Evolutionary conservation across 2,329 filamentous ascomycete genomes (phyloP).

Genomic region (Colletotrichum navitas): DNA sequence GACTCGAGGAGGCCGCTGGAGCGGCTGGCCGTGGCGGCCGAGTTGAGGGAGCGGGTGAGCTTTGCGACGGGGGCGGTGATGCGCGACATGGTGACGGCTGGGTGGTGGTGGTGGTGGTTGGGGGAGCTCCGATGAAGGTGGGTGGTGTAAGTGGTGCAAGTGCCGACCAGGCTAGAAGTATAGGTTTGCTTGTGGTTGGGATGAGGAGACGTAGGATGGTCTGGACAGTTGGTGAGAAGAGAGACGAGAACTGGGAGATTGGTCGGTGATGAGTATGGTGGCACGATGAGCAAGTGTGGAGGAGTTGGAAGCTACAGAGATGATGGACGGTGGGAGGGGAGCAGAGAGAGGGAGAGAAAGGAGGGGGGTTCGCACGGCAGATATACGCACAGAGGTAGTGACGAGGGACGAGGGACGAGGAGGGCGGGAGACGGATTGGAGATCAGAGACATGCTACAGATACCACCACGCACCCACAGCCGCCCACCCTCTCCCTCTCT

Average conservation of each 20-base stretch:
- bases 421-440: constrained; percentile 12
- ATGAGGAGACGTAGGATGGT: background rate
- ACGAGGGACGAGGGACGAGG: constrained; percentile 10
- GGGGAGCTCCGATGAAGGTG: constrained; percentile 24
- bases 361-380: constrained; percentile 35
- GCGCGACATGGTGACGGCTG: constrained; percentile 58
- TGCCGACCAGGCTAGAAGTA: constrained; percentile 20
- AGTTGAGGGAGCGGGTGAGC: constrained; percentile 60
- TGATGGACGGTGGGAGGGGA: background rate
- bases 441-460: constrained; percentile 22
- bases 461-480: background rate
- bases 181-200: background rate
- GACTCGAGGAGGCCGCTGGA: constrained; percentile 50
- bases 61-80: constrained; percentile 63
- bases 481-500: background rate
- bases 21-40: constrained; percentile 54
- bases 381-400: constrained; percentile 39
- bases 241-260: background rate
- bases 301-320: constrained; percentile 1
- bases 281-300: background rate
- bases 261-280: background rate
- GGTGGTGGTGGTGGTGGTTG: background rate
- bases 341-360: background rate
- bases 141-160: constrained; percentile 8
- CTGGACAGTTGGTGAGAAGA: background rate